These are phyloP conservation scores for Cyclospora cayetanensis DNA, from an alignment of 169 alveolate species.

Conservation along the genomic window DNA sequence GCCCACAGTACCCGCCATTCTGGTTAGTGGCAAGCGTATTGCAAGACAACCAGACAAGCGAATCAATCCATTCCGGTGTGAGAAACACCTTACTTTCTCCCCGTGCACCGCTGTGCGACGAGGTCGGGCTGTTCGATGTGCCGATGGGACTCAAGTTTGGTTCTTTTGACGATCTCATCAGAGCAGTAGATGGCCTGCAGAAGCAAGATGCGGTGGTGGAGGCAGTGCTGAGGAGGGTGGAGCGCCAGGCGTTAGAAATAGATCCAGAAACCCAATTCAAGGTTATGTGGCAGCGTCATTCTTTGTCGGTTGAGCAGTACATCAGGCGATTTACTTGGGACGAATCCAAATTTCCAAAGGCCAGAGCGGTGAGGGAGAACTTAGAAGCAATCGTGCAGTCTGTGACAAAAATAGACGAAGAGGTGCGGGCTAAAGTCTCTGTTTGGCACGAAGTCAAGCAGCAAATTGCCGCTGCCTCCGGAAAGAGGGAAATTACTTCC, in stretches of 20 bases:
- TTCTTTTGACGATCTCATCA: slow-evolving; percentile 78
- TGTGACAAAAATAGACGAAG: slow-evolving; percentile 79
- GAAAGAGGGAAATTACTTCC: neutral
- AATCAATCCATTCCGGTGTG: neutral
- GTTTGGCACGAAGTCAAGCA: slow-evolving; percentile 79
- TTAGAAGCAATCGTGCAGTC: slow-evolving; percentile 79
- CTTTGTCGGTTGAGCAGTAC: slow-evolving; percentile 78
- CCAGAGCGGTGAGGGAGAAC: slow-evolving; percentile 80
- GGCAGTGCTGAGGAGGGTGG: slow-evolving; percentile 79
- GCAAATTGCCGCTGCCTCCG: slow-evolving; percentile 13
- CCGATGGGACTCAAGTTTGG: slow-evolving; percentile 82
- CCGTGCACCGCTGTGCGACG: slow-evolving; percentile 66
- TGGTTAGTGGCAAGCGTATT: slow-evolving; percentile 10
- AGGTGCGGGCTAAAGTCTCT: slow-evolving; percentile 79
- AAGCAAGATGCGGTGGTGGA: slow-evolving; percentile 80
- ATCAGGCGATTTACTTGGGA: slow-evolving; percentile 85
- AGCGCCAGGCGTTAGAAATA: slow-evolving; percentile 77
- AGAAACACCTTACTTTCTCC: neutral
- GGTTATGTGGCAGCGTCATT: slow-evolving; percentile 63
- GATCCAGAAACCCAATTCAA: slow-evolving; percentile 73
- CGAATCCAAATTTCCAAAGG: slow-evolving; percentile 85
- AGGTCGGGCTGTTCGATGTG: slow-evolving; percentile 79
- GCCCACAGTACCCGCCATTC: neutral
- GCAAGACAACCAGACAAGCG: slow-evolving; percentile 24
- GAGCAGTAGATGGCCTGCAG: slow-evolving; percentile 78